Percentiles rank a stretch among this genome's conserved stretches.
phyloP scores from a whole-genome alignment of 1,284 basidiomycete genomes.

The Phylloporus sp. region DNA sequence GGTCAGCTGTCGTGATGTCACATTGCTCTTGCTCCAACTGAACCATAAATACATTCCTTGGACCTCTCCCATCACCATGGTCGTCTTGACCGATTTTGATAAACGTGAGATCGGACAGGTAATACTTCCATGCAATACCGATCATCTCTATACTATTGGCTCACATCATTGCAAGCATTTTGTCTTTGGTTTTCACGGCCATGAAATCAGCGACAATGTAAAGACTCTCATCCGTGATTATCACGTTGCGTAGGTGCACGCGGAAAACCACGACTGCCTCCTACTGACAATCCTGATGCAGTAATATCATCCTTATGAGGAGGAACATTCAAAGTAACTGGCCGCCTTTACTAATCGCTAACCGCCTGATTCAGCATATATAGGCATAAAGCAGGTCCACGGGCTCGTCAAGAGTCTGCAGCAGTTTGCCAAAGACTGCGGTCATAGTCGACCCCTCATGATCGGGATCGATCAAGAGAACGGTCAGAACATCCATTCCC shows the following conservation, averaged over 20 bases:
- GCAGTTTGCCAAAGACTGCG: slow-evolving; percentile 54
- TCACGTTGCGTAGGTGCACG: slow-evolving; percentile 52
- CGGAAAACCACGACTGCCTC: background rate
- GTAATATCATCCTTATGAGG: slow-evolving; percentile 69
- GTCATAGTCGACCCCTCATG: slow-evolving; percentile 59
- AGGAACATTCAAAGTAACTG: slow-evolving; percentile 59
- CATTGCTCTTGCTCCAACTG: background rate
- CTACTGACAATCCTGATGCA: slow-evolving; percentile 22
- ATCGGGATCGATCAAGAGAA: slow-evolving; percentile 77
- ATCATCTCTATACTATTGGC: background rate
- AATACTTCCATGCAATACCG: background rate
- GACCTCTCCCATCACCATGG: slow-evolving; percentile 16
- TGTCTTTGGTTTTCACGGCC: slow-evolving; percentile 69
- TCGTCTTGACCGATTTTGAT: slow-evolving; percentile 40
- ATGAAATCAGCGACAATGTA: slow-evolving; percentile 55
- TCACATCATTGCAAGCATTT: slow-evolving; percentile 53
- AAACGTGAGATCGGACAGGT: slow-evolving; percentile 62
- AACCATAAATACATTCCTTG: background rate
- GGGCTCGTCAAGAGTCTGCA: slow-evolving; percentile 54
- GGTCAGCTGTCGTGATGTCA: background rate
- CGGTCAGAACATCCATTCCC: slow-evolving; percentile 40
- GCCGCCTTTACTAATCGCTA: background rate
- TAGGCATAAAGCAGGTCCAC: slow-evolving; percentile 57
- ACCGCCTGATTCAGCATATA: background rate
- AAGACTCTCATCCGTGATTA: slow-evolving; percentile 62